Evolutionary conservation across 2,329 filamentous ascomycete genomes (phyloP).

Genomic region (Lithohypha guttulata): DNA sequence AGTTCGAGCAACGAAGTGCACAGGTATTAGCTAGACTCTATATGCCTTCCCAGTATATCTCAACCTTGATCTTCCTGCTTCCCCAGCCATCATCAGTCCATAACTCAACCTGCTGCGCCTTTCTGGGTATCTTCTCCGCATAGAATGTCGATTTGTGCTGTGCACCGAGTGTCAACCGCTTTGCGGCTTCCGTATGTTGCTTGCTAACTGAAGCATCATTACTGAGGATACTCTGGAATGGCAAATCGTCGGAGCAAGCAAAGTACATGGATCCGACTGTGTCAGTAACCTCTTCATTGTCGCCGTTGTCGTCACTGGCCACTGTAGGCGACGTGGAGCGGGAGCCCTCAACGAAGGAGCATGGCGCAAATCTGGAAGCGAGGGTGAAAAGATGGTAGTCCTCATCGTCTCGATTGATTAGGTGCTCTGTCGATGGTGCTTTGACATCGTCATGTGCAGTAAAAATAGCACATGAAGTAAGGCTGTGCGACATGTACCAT

Average conservation of each 20-base stretch:
- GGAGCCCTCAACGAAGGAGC: constrained; percentile 3
- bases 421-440: not conserved
- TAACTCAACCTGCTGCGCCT: constrained; percentile 17
- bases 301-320: not conserved
- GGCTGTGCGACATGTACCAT: constrained; percentile 47
- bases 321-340: not conserved
- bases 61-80: constrained; percentile 14
- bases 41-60: constrained; percentile 17
- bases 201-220: constrained; percentile 2
- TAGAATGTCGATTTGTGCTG: constrained; percentile 14
- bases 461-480: constrained; percentile 57
- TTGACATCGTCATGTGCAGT: constrained; percentile 31
- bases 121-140: constrained; percentile 13
- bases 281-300: not conserved
- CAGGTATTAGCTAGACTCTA: constrained; percentile 8
- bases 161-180: not conserved
- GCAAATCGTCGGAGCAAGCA: not conserved
- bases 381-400: constrained; percentile 8
- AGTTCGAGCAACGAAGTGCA: not conserved
- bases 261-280: constrained; percentile 1
- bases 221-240: constrained; percentile 6
- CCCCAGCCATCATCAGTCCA: constrained; percentile 17
- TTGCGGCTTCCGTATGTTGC: constrained; percentile 3
- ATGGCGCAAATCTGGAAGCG: constrained; percentile 5
- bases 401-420: not conserved